Percentiles rank a stretch among this genome's conserved stretches.
Evolutionary conservation across 257 asterid genomes (phyloP).

Genomic region (Apocynum venetum): DNA sequence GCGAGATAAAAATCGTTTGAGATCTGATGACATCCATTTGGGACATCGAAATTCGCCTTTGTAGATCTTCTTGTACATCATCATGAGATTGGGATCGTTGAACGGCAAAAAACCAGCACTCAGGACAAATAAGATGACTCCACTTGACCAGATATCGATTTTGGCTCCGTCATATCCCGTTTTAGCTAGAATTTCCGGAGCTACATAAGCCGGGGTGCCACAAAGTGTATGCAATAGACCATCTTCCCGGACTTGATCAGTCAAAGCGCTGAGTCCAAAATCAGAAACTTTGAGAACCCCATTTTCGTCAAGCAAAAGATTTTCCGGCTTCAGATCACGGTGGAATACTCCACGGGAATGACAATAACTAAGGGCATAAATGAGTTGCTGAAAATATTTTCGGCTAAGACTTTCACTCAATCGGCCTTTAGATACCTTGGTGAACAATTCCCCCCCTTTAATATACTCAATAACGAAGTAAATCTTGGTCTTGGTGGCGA

Average conservation of each 20-base stretch:
- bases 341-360: constrained; percentile 77
- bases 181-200: constrained; percentile 83
- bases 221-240: constrained; percentile 83
- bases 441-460: constrained; percentile 83
- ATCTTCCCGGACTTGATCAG: constrained; percentile 51
- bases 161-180: constrained; percentile 84
- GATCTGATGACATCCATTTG: constrained; percentile 77
- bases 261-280: constrained; percentile 80
- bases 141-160: constrained; percentile 82
- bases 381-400: constrained; percentile 72
- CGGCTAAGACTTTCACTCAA: constrained; percentile 62
- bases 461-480: constrained; percentile 73
- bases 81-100: constrained; percentile 47
- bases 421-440: constrained; percentile 57
- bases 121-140: constrained; percentile 32
- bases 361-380: constrained; percentile 73
- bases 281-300: constrained; percentile 78
- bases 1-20: constrained; percentile 58
- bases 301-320: constrained; percentile 70
- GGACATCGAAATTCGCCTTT: constrained; percentile 86
- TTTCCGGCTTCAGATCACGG: constrained; percentile 89
- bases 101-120: constrained; percentile 70
- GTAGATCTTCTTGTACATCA: constrained; percentile 52
- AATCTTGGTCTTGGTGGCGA: constrained; percentile 69
- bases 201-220: constrained; percentile 96